phyloP scores from a whole-genome alignment of 2,329 filamentous ascomycete species.

The Paraconiothyrium brasiliense region DNA sequence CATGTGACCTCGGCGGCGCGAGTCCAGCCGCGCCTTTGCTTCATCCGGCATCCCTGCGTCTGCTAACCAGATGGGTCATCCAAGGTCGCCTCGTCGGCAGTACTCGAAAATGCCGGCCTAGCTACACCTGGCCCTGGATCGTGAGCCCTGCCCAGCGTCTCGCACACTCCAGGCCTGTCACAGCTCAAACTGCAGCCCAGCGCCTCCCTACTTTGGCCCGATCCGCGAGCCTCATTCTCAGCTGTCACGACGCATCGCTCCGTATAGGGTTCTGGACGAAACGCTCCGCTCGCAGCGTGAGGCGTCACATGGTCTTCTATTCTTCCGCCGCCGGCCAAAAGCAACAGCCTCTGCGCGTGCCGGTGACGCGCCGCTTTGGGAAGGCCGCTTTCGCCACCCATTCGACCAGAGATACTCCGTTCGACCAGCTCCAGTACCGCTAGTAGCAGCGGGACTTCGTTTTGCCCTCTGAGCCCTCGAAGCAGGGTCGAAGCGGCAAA shows the following conservation, averaged over 20 bases:
- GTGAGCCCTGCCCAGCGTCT: conserved; percentile 13
- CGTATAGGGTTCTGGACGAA: conserved; percentile 24
- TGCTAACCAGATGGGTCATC: conserved; percentile 25
- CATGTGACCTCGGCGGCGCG: conserved; percentile 35
- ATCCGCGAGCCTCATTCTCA: conserved; percentile 19
- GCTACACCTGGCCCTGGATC: conserved; percentile 22
- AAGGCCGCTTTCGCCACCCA: conserved; percentile 32
- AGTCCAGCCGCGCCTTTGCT: conserved; percentile 26
- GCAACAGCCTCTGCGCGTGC: conserved; percentile 34
- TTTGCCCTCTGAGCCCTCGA: conserved; percentile 14
- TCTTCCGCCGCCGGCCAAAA: conserved; percentile 38
- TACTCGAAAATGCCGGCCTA: conserved; percentile 27
- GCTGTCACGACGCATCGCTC: background rate
- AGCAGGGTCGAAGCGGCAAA: conserved; percentile 7
- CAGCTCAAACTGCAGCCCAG: background rate
- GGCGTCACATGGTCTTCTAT: conserved; percentile 39
- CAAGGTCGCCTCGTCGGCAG: conserved; percentile 35
- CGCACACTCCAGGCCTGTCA: background rate
- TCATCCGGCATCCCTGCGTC: conserved; percentile 26
- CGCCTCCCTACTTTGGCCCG: background rate
- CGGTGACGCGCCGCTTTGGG: conserved; percentile 42
- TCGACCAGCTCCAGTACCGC: conserved; percentile 11
- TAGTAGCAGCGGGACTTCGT: conserved; percentile 14
- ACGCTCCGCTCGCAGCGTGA: conserved; percentile 25
- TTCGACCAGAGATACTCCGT: conserved; percentile 23